Evolutionary conservation across 805 yeast species (phyloP).

Genomic region (Kluyveromyces starmeri): DNA sequence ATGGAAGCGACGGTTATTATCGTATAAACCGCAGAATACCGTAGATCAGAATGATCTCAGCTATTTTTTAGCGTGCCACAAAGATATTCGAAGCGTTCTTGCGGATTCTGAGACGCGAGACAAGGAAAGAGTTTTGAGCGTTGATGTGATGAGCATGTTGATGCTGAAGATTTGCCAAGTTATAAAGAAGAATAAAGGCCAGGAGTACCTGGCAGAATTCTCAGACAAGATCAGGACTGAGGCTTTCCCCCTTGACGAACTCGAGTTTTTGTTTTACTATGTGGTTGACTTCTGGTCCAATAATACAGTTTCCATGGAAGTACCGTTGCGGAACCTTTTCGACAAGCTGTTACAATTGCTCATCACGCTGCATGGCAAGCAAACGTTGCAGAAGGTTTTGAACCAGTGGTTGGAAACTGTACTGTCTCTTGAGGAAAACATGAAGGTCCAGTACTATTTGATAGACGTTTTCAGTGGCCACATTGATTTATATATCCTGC

Average conservation of each 20-base stretch:
- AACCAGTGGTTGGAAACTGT: slow-evolving; percentile 39
- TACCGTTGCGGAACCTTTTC: slow-evolving; percentile 57
- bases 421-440: slow-evolving; percentile 37
- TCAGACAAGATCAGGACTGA: slow-evolving; percentile 7
- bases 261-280: slow-evolving; percentile 38
- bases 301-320: slow-evolving; percentile 60
- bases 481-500: slow-evolving; percentile 34
- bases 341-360: slow-evolving; percentile 40
- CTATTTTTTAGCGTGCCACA: slow-evolving; percentile 1
- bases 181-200: slow-evolving; percentile 14
- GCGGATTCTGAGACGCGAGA: slow-evolving; percentile 7
- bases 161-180: slow-evolving; percentile 44
- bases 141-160: slow-evolving; percentile 63
- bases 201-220: slow-evolving; percentile 12
- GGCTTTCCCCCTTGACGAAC: slow-evolving; percentile 15
- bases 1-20: slow-evolving; percentile 3
- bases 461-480: slow-evolving; percentile 49
- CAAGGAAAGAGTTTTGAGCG: slow-evolving; percentile 30
- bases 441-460: slow-evolving; percentile 54
- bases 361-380: slow-evolving; percentile 18
- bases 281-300: slow-evolving; percentile 64
- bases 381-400: slow-evolving; percentile 21
- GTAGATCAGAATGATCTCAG: background rate
- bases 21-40: background rate
- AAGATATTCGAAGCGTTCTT: slow-evolving; percentile 4